phyloP scores from a whole-genome alignment of 768 basidiomycete species.

The Amanita rubescens region DNA sequence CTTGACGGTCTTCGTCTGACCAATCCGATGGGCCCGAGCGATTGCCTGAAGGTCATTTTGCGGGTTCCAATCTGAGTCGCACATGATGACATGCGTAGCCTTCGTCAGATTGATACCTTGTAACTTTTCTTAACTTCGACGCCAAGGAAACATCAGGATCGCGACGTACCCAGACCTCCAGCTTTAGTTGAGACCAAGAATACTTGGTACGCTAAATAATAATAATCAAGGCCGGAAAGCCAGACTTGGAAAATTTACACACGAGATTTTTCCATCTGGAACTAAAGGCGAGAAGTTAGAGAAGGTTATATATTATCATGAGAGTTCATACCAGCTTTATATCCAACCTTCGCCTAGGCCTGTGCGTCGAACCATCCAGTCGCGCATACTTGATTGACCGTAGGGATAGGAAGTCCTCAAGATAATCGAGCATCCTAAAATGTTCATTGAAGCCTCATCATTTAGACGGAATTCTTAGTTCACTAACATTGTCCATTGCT shows the following conservation, averaged over 20 bases:
- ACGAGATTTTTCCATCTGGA: conserved; percentile 54
- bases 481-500: conserved; percentile 45
- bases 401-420: conserved; percentile 61
- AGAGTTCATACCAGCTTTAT: conserved; percentile 41
- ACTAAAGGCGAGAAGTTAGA: conserved; percentile 23
- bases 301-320: neutral
- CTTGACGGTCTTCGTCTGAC: conserved; percentile 66
- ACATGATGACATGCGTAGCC: conserved; percentile 75
- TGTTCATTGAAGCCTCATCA: neutral
- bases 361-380: conserved; percentile 46
- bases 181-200: conserved; percentile 68
- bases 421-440: conserved; percentile 54
- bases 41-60: conserved; percentile 84
- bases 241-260: conserved; percentile 14
- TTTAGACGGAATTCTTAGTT: neutral
- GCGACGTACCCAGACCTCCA: conserved; percentile 51
- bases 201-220: conserved; percentile 47
- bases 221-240: neutral
- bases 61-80: conserved; percentile 64
- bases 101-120: conserved; percentile 78
- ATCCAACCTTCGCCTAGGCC: conserved; percentile 49
- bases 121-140: neutral
- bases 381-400: conserved; percentile 54
- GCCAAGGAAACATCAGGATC: neutral
- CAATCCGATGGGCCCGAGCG: conserved; percentile 77